A percentile compares a stretch with the other conserved stretches of the same genome.
These are phyloP conservation scores for Fraxinus latifolia DNA, from an alignment of 305 asterid species.

Conservation along the genomic window DNA sequence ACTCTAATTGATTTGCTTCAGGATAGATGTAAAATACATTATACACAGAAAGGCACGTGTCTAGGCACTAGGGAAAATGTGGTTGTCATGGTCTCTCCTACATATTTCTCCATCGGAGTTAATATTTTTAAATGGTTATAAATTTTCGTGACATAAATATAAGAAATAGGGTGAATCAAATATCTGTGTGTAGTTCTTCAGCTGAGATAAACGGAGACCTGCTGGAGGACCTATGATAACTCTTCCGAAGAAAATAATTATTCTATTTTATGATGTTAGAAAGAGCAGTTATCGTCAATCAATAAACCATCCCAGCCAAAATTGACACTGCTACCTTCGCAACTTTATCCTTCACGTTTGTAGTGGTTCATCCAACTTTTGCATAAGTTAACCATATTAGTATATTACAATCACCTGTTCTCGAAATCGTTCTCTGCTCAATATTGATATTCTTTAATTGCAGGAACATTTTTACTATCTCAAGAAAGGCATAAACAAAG, in stretches of 20 bases:
- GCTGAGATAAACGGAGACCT: neutral
- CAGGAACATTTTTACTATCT: neutral
- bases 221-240: neutral
- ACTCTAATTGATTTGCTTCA: neutral
- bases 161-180: neutral
- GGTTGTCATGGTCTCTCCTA: neutral
- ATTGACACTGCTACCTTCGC: neutral
- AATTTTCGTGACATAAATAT: neutral
- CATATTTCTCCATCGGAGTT: neutral
- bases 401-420: neutral
- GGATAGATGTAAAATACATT: neutral
- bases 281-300: neutral
- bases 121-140: neutral
- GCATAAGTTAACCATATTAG: slow-evolving; percentile 1
- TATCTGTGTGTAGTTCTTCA: neutral
- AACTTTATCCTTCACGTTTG: neutral
- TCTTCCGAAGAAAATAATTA: neutral
- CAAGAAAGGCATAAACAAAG: neutral
- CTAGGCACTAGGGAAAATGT: neutral
- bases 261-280: neutral
- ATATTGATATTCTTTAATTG: neutral
- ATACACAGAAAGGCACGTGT: neutral
- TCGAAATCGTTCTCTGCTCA: neutral
- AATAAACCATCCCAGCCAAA: neutral
- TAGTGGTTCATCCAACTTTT: neutral